Base-by-base conservation (phyloP, 257 asterid species). In the Nemophila menziesii region DNA sequence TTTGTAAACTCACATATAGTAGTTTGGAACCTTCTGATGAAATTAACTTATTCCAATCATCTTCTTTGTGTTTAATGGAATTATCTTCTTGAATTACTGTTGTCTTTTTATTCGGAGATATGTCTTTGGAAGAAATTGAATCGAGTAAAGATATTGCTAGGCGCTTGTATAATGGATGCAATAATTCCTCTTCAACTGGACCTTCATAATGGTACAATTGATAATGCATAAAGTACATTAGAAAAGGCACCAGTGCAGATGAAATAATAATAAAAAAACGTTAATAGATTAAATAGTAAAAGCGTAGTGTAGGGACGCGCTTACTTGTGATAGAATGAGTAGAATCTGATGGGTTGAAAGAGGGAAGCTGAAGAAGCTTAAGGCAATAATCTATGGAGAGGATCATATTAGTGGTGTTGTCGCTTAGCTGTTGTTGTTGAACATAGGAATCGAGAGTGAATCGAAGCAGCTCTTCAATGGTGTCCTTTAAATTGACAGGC, bases 91-190 rank as follows among this genome's bases (percentile, higher is more conserved):
- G 60, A 50, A 41, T 38, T 13, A 52, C 61, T 5, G 57, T 47
- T 43, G 52, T 45, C 24, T 66, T 67, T 29, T 61, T 43, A 40
- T 49, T 13, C 39, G 63, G 54, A 44, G 40, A 56, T 15, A 71
- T 33, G 47, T 56, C 58, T 54, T 79, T 79, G 27, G 73, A 63
- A 46, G 62, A 68, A 33, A 75, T 62, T 51, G 64, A 70, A 8
- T 62, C 69, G 44, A 51, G 66, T 39, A 87, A 56, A 46, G 84
- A 68, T 12, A 64, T 50, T n/a, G 93, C 80, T 21, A 83, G 75
- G 57, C 47, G 69, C 68, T 80, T 83, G 68, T 78, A 78, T 51
- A 87, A 59, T 56, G 95, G 95, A 69, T 82, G 70, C 10, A 58
- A 59, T 4, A 84, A 84, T 61, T 79, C 70, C 50, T 86, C 90